A percentile compares a stretch with the other conserved stretches of the same genome.
These are phyloP conservation scores for Ophiostoma piceae DNA, from an alignment of 2,329 filamentous ascomycete species.

Conservation along the genomic window DNA sequence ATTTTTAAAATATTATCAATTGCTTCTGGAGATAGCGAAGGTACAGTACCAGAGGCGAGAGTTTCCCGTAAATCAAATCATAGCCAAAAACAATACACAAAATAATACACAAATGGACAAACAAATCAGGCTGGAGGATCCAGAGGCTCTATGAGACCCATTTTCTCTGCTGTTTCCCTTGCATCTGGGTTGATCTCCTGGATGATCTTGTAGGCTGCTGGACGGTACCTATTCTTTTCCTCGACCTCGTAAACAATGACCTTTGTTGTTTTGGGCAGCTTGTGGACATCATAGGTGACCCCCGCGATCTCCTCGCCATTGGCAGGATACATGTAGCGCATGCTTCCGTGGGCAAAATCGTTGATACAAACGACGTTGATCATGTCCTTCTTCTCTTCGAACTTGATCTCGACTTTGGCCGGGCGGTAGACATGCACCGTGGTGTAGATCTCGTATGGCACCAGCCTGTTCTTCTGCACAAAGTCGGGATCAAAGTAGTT, in stretches of 20 bases:
- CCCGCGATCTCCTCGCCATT: not conserved
- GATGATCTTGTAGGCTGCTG: not conserved
- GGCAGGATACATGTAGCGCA: not conserved
- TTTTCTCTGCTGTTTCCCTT: not conserved
- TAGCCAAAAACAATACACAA: not conserved
- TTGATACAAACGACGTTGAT: not conserved
- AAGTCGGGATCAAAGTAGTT: not conserved
- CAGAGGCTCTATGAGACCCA: not conserved
- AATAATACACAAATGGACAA: not conserved
- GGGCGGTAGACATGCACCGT: not conserved
- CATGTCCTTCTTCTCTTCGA: not conserved
- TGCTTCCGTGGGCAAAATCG: not conserved
- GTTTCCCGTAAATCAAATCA: not conserved
- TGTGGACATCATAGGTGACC: not conserved
- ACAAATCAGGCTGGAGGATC: too few relatives aligned
- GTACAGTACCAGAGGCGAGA: not conserved
- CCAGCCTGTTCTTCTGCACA: not conserved
- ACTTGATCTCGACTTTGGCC: not conserved
- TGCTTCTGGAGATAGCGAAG: not conserved
- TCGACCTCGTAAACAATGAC: slow-evolving; percentile 6
- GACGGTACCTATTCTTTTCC: not conserved
- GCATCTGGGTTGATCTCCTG: not conserved
- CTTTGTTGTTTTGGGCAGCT: slow-evolving; percentile 4
- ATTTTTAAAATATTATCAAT: not conserved
- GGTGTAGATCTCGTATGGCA: not conserved